Conservation (phyloP, 208 protist species). For the Acanthamoeba sp. region DNA sequence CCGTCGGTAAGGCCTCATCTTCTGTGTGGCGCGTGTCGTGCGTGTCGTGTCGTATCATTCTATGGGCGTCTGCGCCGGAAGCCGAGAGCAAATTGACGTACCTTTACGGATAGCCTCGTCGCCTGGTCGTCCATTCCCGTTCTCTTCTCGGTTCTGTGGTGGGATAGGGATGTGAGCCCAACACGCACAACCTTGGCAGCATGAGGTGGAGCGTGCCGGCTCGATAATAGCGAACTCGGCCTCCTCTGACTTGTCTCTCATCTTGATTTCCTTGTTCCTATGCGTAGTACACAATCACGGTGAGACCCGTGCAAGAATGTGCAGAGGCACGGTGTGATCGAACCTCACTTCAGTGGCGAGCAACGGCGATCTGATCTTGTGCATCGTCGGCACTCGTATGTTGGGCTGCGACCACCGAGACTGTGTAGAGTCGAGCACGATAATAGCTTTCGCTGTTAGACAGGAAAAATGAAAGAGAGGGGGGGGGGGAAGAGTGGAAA, state of each 20-base stretch:
- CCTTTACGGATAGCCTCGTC: background rate
- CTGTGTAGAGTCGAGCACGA: background rate
- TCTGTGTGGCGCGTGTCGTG: too few species aligned
- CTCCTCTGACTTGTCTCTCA: background rate
- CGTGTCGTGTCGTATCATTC: too few species aligned
- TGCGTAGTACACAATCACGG: background rate
- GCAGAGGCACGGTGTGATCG: too few species aligned
- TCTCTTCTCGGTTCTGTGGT: background rate
- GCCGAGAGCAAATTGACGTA: background rate
- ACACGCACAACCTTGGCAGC: background rate
- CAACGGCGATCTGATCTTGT: conserved; percentile 31
- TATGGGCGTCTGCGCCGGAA: too few species aligned
- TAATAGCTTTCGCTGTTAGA: background rate
- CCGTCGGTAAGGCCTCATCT: background rate
- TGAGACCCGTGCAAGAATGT: too few species aligned
- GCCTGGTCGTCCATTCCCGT: background rate
- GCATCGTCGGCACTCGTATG: conserved; percentile 10
- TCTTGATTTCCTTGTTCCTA: background rate
- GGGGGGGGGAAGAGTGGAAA: background rate
- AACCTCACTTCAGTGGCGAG: conserved; percentile 15
- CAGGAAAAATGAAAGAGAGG: background rate
- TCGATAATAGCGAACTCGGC: background rate
- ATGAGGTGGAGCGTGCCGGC: background rate
- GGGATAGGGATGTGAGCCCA: too few species aligned
- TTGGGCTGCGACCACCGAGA: background rate